Evolutionary conservation across 495 filamentous ascomycete species (phyloP).

Genomic region (Daldinia vernicosa): DNA sequence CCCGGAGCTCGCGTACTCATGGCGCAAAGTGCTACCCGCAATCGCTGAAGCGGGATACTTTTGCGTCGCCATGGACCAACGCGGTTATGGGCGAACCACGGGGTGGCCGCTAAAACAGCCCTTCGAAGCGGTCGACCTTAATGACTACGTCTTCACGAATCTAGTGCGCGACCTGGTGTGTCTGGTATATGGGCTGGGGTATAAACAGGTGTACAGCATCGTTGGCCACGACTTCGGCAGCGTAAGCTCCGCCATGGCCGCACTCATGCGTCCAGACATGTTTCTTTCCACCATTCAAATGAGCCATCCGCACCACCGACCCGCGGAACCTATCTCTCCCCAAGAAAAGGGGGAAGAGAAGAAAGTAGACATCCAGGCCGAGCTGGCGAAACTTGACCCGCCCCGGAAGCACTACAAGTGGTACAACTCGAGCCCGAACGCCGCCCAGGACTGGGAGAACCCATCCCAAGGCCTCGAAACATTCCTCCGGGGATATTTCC

Average conservation of each 20-base stretch:
- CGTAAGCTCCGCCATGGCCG: conserved; percentile 66
- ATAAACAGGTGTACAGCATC: conserved; percentile 65
- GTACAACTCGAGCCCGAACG: conserved; percentile 69
- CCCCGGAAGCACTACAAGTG: conserved; percentile 75
- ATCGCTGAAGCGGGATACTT: conserved; percentile 67
- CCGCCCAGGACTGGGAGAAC: conserved; percentile 67
- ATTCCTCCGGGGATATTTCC: conserved; percentile 73
- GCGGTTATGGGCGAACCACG: conserved; percentile 72
- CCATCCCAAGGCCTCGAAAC: conserved; percentile 61
- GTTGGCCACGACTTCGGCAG: conserved; percentile 75
- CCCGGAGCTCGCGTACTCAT: conserved; percentile 74
- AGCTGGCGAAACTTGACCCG: conserved; percentile 59
- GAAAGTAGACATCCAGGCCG: conserved; percentile 61
- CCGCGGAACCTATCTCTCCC: conserved; percentile 36
- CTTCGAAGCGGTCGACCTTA: conserved; percentile 63
- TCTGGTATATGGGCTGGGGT: conserved; percentile 68
- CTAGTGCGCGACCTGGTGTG: conserved; percentile 70
- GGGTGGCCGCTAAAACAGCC: conserved; percentile 62
- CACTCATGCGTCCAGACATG: conserved; percentile 70
- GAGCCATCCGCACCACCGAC: conserved; percentile 51
- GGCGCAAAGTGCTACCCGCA: conserved; percentile 68
- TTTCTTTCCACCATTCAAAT: conserved; percentile 65
- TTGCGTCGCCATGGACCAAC: conserved; percentile 72
- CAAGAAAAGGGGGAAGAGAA: conserved; percentile 9
- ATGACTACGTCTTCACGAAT: conserved; percentile 64